A percentile compares a stretch with the other conserved stretches of the same genome.
phyloP scores from a whole-genome alignment of 2,329 filamentous ascomycete genomes.

The Colletotrichum falcatum region DNA sequence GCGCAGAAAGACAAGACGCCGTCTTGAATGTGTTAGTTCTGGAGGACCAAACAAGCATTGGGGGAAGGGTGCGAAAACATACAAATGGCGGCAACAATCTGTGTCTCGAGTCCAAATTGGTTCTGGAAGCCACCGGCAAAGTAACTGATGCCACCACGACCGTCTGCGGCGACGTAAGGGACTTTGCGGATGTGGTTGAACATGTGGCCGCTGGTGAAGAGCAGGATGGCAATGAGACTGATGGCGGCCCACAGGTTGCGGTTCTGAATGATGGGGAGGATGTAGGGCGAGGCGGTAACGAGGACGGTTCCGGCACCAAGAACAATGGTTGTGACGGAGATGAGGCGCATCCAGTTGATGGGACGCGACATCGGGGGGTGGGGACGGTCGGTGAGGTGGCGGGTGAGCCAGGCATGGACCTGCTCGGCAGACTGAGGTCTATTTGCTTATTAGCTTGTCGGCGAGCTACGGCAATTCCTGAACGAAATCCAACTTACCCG shows the following conservation, averaged over 20 bases:
- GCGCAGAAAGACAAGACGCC: constrained; percentile 88
- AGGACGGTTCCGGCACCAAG: constrained; percentile 77
- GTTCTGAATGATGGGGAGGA: constrained; percentile 86
- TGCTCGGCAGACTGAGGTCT: constrained; percentile 82
- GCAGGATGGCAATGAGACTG: constrained; percentile 87
- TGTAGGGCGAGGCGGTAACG: constrained; percentile 79
- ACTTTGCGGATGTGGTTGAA: constrained; percentile 98
- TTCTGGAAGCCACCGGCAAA: constrained; percentile 93
- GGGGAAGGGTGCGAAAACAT: constrained; percentile 57
- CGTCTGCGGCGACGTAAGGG: constrained; percentile 89
- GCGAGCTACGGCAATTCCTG: neutral
- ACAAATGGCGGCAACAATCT: constrained; percentile 95
- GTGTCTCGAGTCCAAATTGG: constrained; percentile 94
- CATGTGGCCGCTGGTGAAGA: constrained; percentile 98
- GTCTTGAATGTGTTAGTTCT: constrained; percentile 61
- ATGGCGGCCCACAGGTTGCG: constrained; percentile 94
- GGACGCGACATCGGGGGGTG: constrained; percentile 85
- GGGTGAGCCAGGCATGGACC: constrained; percentile 81
- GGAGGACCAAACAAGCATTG: neutral
- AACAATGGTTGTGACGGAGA: constrained; percentile 74
- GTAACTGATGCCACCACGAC: constrained; percentile 87
- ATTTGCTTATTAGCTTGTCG: constrained; percentile 31
- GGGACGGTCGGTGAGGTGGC: constrained; percentile 81
- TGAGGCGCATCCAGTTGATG: constrained; percentile 85
- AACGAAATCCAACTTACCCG: constrained; percentile 68